Evolutionary conservation across 306 rosid species (phyloP), one percentile per base, ranked within the genome.

Genomic region (Calophaca sinica): DNA sequence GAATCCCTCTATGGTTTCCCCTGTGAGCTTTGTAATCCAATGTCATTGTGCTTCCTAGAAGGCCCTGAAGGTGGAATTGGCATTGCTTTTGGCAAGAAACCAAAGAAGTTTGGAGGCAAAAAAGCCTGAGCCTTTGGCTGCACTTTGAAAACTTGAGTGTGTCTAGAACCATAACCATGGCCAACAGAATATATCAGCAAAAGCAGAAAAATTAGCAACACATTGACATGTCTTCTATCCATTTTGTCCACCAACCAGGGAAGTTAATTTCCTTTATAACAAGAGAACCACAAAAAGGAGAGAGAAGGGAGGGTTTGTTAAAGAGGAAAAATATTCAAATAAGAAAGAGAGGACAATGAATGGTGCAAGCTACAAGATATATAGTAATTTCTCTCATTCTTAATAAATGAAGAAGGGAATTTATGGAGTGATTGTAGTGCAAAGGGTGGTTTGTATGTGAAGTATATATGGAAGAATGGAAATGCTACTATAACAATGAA

Each of bases 31-130:
- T 73, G 81, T 48, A 91, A 77, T 11, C 93, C 90, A 70, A 90
- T 65, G 73, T n/a, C 59, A 66, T 93, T 91, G 85, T 91, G 96
- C 78, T 84, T 73, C 84, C 75, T 87, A 32, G 96, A 93, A 72
- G 98, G 98, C 7, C 90, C 93, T n/a, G 98, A 93, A 36, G 96
- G 91, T 26, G 98, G 97, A 12, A 90, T 73, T 35, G 90, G 90
- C 59, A 39, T 63, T 14, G 84, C 93, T 80, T 89, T 93, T 2
- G 96, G 98, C 59, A 89, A 73, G 65, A 79, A 90, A 13, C 89
- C 89, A 50, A 70, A 49, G 74, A 90, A 66, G 10, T 38, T 79
- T 45, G 70, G 76, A 38, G 81, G 15, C 9, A 68, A 49, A 15
- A 68, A 58, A 29, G 39, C 75, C 14, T 76, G 13, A 52, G 75